phyloP scores from a whole-genome alignment of 306 rosid species.

The Glycine latifolia region DNA sequence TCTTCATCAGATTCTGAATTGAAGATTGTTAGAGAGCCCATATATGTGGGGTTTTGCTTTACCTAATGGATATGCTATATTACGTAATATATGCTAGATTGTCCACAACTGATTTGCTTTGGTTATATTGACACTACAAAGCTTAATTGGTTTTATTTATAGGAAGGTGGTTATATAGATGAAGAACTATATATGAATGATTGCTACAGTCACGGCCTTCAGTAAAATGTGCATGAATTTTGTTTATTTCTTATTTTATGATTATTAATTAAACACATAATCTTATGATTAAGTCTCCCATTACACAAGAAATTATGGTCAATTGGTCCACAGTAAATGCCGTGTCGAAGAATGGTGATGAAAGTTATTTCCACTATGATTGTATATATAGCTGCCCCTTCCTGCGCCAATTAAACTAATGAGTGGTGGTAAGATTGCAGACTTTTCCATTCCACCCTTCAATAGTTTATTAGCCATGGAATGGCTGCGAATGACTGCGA shows the following conservation, averaged over 20 bases:
- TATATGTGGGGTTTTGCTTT: neutral
- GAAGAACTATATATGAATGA: neutral
- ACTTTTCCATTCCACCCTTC: neutral
- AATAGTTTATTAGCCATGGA: neutral
- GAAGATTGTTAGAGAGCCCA: constrained; percentile 1
- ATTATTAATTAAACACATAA: neutral
- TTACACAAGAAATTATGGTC: neutral
- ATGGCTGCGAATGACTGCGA: neutral
- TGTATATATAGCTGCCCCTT: neutral
- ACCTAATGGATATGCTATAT: neutral
- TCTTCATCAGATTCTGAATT: constrained; percentile 19
- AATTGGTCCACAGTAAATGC: neutral
- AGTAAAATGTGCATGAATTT: constrained; percentile 10
- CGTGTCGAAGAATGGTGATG: neutral
- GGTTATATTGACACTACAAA: neutral
- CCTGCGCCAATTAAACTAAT: neutral
- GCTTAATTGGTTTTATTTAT: neutral
- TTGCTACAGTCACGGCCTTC: neutral
- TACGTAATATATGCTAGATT: neutral
- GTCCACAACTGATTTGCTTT: neutral
- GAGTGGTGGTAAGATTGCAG: neutral
- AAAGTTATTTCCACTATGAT: neutral
- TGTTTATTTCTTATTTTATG: neutral
- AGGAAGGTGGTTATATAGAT: neutral
- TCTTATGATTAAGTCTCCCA: neutral